phyloP scores from a whole-genome alignment of 176 grass and related monocot genomes.

The Oryza glaberrima region DNA sequence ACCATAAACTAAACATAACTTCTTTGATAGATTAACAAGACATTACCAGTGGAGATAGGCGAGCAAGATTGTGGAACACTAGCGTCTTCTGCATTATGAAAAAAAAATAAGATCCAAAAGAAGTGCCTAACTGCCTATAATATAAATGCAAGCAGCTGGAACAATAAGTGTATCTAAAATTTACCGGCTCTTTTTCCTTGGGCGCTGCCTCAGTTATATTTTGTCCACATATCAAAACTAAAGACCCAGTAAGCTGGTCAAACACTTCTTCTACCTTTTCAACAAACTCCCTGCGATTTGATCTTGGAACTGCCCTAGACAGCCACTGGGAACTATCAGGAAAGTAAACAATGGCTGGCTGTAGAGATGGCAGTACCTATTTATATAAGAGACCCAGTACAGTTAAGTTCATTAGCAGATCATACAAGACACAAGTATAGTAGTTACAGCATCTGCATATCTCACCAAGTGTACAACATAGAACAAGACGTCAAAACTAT shows the following conservation, averaged over 20 bases:
- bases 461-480: conserved; percentile 5
- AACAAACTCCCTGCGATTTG: conserved; percentile 77
- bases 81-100: conserved; percentile 35
- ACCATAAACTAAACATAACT: conserved; percentile 29
- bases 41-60: conserved; percentile 49
- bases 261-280: conserved; percentile 76
- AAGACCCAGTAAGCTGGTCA: conserved; percentile 70
- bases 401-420: conserved; percentile 20
- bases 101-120: conserved; percentile 24
- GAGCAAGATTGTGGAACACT: conserved; percentile 40
- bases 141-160: conserved; percentile 12
- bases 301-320: conserved; percentile 74
- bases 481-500: not conserved
- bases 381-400: conserved; percentile 32
- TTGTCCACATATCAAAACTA: conserved; percentile 90
- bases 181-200: conserved; percentile 57
- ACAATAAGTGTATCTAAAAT: conserved; percentile 23
- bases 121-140: conserved; percentile 9
- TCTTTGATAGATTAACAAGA: conserved; percentile 22
- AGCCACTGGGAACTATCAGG: conserved; percentile 89
- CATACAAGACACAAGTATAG: conserved; percentile 9
- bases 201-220: conserved; percentile 55
- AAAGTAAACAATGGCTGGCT: conserved; percentile 90
- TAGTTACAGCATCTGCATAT: not conserved
- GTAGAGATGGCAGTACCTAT: conserved; percentile 74